Conservation (phyloP, 805 yeast species). For the Candida corydali region DNA sequence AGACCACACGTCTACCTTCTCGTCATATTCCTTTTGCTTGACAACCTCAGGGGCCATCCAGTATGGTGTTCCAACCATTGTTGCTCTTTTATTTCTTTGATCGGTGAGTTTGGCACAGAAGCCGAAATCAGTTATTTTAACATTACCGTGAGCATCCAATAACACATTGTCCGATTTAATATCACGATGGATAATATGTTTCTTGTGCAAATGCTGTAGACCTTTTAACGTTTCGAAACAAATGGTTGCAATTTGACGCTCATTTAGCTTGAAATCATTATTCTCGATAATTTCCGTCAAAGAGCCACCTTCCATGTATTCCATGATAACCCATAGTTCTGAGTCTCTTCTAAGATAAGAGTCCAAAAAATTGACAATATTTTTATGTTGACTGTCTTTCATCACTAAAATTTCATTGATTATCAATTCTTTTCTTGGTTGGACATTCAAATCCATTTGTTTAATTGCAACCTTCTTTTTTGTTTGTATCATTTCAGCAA, state of each 20-base stretch:
- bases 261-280: constrained; percentile 66
- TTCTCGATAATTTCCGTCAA: constrained; percentile 93
- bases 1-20: constrained; percentile 81
- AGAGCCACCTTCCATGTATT: constrained; percentile 98
- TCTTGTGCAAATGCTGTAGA: constrained; percentile 83
- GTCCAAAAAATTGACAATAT: constrained; percentile 91
- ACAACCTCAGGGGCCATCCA: constrained; percentile 93
- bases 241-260: constrained; percentile 87
- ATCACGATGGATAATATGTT: constrained; percentile 79
- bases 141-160: constrained; percentile 40
- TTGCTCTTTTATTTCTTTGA: constrained; percentile 67
- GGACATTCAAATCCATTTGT: constrained; percentile 88
- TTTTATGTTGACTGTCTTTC: constrained; percentile 93
- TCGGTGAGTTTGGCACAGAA: constrained; percentile 73
- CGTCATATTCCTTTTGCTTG: constrained; percentile 73
- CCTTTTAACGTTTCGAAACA: constrained; percentile 91
- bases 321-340: constrained; percentile 99
- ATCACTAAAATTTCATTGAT: constrained; percentile 94
- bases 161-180: constrained; percentile 45
- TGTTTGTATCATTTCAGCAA: constrained; percentile 63
- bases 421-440: constrained; percentile 91
- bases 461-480: constrained; percentile 86
- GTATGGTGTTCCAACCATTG: constrained; percentile 86
- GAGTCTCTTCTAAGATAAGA: constrained; percentile 75
- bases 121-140: constrained; percentile 45